Conservation (phyloP, 2,329 filamentous ascomycete genomes). For the Escovopsis sp. region DNA sequence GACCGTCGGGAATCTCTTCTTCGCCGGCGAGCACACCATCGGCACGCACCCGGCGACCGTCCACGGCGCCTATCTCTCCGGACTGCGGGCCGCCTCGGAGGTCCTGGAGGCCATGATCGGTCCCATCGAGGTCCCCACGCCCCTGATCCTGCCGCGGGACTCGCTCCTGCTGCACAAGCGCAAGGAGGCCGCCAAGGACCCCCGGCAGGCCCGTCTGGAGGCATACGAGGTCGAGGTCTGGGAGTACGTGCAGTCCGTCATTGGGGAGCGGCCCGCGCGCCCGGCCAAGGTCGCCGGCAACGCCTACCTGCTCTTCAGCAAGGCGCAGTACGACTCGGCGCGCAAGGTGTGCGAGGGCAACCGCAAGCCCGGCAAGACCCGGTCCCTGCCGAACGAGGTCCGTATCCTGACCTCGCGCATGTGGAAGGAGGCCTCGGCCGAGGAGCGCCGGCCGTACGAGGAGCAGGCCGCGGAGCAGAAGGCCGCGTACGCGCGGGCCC, state of each 20-base stretch:
- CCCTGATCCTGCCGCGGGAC: conserved; percentile 56
- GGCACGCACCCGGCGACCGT: conserved; percentile 94
- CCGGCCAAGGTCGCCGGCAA: conserved; percentile 66
- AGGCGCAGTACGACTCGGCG: conserved; percentile 53
- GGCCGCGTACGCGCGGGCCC: conserved; percentile 41
- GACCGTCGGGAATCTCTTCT: conserved; percentile 74
- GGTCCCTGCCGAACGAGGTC: conserved; percentile 63
- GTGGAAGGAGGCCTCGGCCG: conserved; percentile 67
- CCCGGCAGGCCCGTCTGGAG: conserved; percentile 37
- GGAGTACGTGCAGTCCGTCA: conserved; percentile 35
- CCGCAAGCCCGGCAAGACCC: conserved; percentile 46
- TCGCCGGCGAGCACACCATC: conserved; percentile 92
- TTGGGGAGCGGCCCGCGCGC: conserved; percentile 62
- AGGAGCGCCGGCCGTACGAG: conserved; percentile 63
- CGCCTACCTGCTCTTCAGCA: conserved; percentile 82
- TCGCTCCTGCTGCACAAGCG: conserved; percentile 37
- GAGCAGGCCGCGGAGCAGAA: conserved; percentile 61
- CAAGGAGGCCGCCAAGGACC: conserved; percentile 34
- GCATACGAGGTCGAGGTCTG: conserved; percentile 41
- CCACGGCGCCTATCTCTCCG: conserved; percentile 90
- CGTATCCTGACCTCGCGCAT: conserved; percentile 74
- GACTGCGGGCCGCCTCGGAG: conserved; percentile 76
- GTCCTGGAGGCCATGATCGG: conserved; percentile 70
- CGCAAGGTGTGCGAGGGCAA: conserved; percentile 47
- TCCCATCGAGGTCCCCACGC: conserved; percentile 60